Evolutionary conservation across 192 early-diverging fungal species (phyloP).

Genomic region (Coemansia sp.): DNA sequence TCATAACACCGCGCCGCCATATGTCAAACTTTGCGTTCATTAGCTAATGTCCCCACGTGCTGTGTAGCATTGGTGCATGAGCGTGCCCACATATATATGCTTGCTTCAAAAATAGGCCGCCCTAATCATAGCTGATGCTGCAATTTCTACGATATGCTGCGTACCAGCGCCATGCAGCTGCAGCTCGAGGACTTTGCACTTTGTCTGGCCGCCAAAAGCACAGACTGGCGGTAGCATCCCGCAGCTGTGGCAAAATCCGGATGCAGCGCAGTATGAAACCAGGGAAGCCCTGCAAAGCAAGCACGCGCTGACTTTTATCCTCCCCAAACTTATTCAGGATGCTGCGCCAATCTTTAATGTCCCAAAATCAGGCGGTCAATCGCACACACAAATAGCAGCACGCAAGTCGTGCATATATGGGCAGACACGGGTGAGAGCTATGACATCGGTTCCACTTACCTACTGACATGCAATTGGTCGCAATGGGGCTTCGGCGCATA

Average conservation of each 20-base stretch:
- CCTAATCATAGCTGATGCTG: background rate
- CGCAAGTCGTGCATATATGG: slow-evolving; percentile 2
- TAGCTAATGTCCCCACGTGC: background rate
- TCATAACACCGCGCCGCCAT: background rate
- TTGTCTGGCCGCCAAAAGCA: background rate
- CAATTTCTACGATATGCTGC: background rate
- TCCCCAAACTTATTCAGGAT: no score
- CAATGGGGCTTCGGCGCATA: slow-evolving; percentile 21
- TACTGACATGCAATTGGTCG: slow-evolving; percentile 30
- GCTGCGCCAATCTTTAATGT: no score
- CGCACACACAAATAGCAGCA: background rate
- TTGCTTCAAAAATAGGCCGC: background rate
- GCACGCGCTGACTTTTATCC: background rate
- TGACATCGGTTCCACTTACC: slow-evolving; percentile 32
- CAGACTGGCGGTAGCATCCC: background rate
- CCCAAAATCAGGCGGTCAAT: background rate
- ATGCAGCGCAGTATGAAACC: background rate
- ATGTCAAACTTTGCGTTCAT: background rate
- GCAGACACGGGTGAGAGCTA: background rate
- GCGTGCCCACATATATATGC: background rate
- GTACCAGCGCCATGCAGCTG: slow-evolving; percentile 1
- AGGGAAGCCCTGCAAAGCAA: background rate
- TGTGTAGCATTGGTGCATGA: background rate
- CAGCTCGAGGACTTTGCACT: background rate
- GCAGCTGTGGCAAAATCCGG: background rate